A percentile compares a stretch with the other conserved stretches of the same genome.
phyloP scores from a whole-genome alignment of 768 basidiomycete species.

The Mycena alexandri region DNA sequence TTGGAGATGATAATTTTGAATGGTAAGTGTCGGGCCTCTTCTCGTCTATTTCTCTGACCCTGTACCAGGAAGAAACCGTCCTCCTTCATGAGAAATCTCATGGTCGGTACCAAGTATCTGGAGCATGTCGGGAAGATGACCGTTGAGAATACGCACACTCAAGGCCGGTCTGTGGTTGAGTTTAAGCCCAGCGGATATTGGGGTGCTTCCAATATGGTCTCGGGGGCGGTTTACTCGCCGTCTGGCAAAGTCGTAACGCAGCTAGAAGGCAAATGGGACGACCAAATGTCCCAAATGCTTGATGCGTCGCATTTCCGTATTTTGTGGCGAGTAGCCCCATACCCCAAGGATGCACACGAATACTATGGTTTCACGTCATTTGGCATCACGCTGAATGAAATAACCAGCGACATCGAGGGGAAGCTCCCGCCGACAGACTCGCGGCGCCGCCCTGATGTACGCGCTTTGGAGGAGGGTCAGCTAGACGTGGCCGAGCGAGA shows the following conservation, averaged over 20 bases:
- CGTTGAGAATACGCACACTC: constrained; percentile 71
- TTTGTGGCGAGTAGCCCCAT: constrained; percentile 83
- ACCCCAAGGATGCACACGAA: constrained; percentile 76
- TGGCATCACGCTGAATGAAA: constrained; percentile 85
- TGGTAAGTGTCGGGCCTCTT: constrained; percentile 63
- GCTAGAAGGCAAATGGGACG: constrained; percentile 94
- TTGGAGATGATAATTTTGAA: constrained; percentile 75
- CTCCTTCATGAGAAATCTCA: constrained; percentile 89
- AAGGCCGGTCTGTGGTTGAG: constrained; percentile 76
- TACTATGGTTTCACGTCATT: constrained; percentile 89
- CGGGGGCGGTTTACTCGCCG: constrained; percentile 68
- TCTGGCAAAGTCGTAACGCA: constrained; percentile 68
- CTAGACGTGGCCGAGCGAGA: constrained; percentile 77
- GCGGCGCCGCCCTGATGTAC: constrained; percentile 82
- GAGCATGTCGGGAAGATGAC: constrained; percentile 87
- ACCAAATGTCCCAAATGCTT: constrained; percentile 77
- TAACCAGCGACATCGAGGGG: constrained; percentile 72
- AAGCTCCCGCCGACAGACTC: constrained; percentile 87
- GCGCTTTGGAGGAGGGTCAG: constrained; percentile 84
- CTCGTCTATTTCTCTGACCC: constrained; percentile 11
- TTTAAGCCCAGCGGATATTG: constrained; percentile 91
- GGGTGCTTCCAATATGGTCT: constrained; percentile 81
- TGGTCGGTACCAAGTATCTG: constrained; percentile 92
- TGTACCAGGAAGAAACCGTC: constrained; percentile 82
- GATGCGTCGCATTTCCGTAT: constrained; percentile 78